These are phyloP conservation scores for Cercospora beticola DNA, from an alignment of 2,329 filamentous ascomycete genomes.

Conservation along the genomic window DNA sequence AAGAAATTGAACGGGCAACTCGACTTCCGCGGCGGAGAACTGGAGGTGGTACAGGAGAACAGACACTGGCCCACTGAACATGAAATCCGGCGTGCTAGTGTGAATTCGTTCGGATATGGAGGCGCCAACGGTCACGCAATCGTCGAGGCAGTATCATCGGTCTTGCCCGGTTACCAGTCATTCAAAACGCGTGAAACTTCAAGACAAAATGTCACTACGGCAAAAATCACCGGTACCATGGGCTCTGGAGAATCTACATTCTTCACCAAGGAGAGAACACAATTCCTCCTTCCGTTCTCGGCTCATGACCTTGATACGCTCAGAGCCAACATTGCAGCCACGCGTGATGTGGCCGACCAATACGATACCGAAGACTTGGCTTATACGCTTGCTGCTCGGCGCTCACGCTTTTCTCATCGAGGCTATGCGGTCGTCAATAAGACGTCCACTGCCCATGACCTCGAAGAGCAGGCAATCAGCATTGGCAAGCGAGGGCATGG, in stretches of 20 bases:
- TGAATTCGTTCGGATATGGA: slow-evolving; percentile 30
- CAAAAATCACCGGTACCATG: slow-evolving; percentile 19
- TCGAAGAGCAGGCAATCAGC: slow-evolving; percentile 8
- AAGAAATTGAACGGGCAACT: slow-evolving; percentile 26
- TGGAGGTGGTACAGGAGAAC: slow-evolving; percentile 18
- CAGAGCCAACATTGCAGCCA: slow-evolving; percentile 6
- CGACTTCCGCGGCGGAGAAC: not conserved
- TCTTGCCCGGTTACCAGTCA: slow-evolving; percentile 1
- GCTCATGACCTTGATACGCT: slow-evolving; percentile 26
- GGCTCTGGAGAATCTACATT: not conserved
- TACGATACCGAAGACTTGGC: not conserved
- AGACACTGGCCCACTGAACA: slow-evolving; percentile 33
- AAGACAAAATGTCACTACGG: not conserved
- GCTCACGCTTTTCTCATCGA: not conserved
- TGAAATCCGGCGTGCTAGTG: slow-evolving; percentile 3
- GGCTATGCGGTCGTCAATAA: not conserved
- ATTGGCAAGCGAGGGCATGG: slow-evolving; percentile 5
- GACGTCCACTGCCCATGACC: slow-evolving; percentile 8
- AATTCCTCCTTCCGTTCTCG: not conserved
- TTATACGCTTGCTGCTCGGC: not conserved
- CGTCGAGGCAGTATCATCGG: not conserved
- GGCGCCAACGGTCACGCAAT: slow-evolving; percentile 25
- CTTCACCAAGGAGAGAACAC: not conserved
- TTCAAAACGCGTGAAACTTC: not conserved
- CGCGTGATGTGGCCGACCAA: not conserved